Evolutionary conservation across 116 monocot genomes (phyloP), one percentile per base, ranked within the genome.

Genomic region (Phalaenopsis hybrid): DNA sequence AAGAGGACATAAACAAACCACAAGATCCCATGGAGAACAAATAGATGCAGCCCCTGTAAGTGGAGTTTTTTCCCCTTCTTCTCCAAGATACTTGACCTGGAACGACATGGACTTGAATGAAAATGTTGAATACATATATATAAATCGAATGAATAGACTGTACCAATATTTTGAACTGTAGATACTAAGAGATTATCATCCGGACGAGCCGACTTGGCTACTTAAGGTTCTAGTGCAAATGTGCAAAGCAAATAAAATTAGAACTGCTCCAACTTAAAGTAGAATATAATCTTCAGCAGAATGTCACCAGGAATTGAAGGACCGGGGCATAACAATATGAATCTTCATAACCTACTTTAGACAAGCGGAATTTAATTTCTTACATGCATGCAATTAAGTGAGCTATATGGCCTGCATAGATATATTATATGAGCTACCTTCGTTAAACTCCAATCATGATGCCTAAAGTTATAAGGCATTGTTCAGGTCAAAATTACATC

Each of bases 21-120:
- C 84, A 70, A 98, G 88, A 89, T 98, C 98, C 95, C 95, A 98
- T 61, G 98, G 93, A 52, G 98, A 98, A 50, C 98, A 98, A 79
- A 98, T 84, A 74, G 98, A 90, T 82, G 87, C 90, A 82, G 95
- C 98, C 84, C 95, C 98, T 86, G 92, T 91, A 77, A 98, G 16
- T 82, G 95, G 93, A 75, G 93, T 93, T 77, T 83, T 88, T 75
- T 93, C 95, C 79, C 93, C 92, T 79, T 98, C 95, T 81, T 98
- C 98, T 86, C 95, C 98, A 73, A 98, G 89, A 89, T 98, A 98
- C 79, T 98, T 98, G 16, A 98, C 98, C 98, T 98, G 86, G 65
- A 86, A 63, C 51, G 10, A 20, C 21, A 46, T 20, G 11, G 48
- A n/a, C 18, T 37, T 73, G 0, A 75, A 46, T 7, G 11, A 7